Conservation (phyloP, 1,139 yeast species). For the Chernovozyma sophiae-reginae region DNA sequence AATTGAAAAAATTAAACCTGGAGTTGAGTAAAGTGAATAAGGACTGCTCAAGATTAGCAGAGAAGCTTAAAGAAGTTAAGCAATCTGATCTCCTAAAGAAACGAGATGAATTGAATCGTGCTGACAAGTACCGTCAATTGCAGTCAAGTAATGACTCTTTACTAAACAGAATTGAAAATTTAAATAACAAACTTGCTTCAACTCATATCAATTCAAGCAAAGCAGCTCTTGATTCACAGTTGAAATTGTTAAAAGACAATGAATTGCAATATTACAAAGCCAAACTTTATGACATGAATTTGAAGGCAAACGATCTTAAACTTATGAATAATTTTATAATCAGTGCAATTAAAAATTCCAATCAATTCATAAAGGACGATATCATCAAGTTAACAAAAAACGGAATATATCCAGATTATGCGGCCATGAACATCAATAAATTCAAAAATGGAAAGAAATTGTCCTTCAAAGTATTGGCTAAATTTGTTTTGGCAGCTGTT, state of each 20-base stretch:
- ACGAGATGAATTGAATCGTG: slow-evolving; percentile 2
- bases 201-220: slow-evolving; percentile 1
- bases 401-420: slow-evolving; percentile 52
- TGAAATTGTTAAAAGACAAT: slow-evolving; percentile 14
- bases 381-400: slow-evolving; percentile 39
- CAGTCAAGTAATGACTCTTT: slow-evolving; percentile 13
- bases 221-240: neutral
- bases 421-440: slow-evolving; percentile 14
- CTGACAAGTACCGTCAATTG: slow-evolving; percentile 8
- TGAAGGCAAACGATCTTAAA: slow-evolving; percentile 45
- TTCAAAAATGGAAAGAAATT: slow-evolving; percentile 9
- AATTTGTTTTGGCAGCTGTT: slow-evolving; percentile 54
- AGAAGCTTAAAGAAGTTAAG: slow-evolving; percentile 22
- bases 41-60: slow-evolving; percentile 29
- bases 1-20: slow-evolving; percentile 16
- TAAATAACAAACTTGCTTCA: slow-evolving; percentile 13
- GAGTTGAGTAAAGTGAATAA: slow-evolving; percentile 24
- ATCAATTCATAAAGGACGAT: slow-evolving; percentile 35
- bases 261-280: slow-evolving; percentile 37
- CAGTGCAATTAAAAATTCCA: slow-evolving; percentile 43
- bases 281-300: slow-evolving; percentile 31
- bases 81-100: slow-evolving; percentile 6
- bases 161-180: slow-evolving; percentile 17
- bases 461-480: slow-evolving; percentile 37
- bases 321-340: slow-evolving; percentile 49